These are phyloP conservation scores for Geosmithia flava DNA, from an alignment of 2,329 filamentous ascomycete genomes.

Conservation along the genomic window DNA sequence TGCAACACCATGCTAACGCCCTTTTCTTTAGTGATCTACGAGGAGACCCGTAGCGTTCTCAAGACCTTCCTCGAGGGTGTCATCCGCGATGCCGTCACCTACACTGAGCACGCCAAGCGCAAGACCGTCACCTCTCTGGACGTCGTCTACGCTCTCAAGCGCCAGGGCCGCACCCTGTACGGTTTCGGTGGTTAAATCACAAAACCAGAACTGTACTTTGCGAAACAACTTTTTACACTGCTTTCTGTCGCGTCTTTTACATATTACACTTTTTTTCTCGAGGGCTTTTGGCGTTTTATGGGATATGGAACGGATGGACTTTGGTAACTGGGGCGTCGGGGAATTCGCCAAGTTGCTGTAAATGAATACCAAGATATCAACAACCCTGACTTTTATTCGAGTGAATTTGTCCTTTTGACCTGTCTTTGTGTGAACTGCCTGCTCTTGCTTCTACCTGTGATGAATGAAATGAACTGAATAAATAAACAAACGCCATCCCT, in stretches of 20 bases:
- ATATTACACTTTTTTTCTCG: not conserved
- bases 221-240: not conserved
- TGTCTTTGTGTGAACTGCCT: no score
- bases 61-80: conserved; percentile 70
- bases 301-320: no score
- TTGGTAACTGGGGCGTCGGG: no score
- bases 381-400: no score
- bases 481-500: not conserved
- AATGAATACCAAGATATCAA: conserved; percentile 3
- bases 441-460: not conserved
- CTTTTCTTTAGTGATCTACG: conserved; percentile 50
- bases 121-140: conserved; percentile 65
- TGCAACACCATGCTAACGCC: conserved; percentile 6
- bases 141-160: conserved; percentile 56
- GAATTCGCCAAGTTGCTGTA: not conserved
- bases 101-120: conserved; percentile 71
- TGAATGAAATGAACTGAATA: not conserved
- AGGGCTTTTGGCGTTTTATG: no score
- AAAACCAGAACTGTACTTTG: no score
- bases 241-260: not conserved
- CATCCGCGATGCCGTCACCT: conserved; percentile 66
- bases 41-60: conserved; percentile 65
- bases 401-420: no score
- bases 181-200: conserved; percentile 77
- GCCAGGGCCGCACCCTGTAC: conserved; percentile 68